A percentile compares a stretch with the other conserved stretches of the same genome.
These are phyloP conservation scores for Stromatinia cepivora DNA, from an alignment of 2,329 filamentous ascomycete genomes.

Conservation along the genomic window DNA sequence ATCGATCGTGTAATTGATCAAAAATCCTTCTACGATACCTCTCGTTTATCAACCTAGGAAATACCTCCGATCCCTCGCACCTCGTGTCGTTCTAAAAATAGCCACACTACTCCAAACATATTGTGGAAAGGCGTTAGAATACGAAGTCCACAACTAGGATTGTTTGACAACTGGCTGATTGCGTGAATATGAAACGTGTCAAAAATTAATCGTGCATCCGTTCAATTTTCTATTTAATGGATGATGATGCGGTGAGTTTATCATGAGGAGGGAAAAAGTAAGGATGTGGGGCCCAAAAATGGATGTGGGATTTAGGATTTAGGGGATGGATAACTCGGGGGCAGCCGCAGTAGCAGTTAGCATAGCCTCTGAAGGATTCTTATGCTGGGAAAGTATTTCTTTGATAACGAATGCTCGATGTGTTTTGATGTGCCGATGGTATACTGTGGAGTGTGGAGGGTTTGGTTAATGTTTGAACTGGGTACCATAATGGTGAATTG, in stretches of 20 bases:
- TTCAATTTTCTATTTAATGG: too few relatives aligned
- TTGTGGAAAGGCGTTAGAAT: too few relatives aligned
- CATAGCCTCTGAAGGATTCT: neutral
- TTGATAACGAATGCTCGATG: neutral
- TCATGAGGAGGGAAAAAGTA: neutral
- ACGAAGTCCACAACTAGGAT: too few relatives aligned
- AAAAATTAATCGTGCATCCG: too few relatives aligned
- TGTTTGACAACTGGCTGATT: too few relatives aligned
- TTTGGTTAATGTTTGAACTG: neutral
- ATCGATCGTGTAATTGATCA: neutral
- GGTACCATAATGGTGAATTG: neutral
- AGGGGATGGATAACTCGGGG: neutral
- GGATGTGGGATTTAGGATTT: neutral
- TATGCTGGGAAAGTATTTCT: neutral
- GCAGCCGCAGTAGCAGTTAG: neutral
- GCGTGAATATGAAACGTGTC: too few relatives aligned
- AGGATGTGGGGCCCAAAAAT: neutral
- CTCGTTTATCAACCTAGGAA: neutral
- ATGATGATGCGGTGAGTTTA: too few relatives aligned
- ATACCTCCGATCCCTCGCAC: neutral
- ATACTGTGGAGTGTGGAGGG: neutral
- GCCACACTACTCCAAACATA: neutral
- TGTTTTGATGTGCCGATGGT: neutral
- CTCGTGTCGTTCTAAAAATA: slow-evolving; percentile 2
- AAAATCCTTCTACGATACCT: neutral